Percentiles rank a stretch among this genome's conserved stretches.
phyloP scores from a whole-genome alignment of 805 yeast species.

The Naumovozyma baii region DNA sequence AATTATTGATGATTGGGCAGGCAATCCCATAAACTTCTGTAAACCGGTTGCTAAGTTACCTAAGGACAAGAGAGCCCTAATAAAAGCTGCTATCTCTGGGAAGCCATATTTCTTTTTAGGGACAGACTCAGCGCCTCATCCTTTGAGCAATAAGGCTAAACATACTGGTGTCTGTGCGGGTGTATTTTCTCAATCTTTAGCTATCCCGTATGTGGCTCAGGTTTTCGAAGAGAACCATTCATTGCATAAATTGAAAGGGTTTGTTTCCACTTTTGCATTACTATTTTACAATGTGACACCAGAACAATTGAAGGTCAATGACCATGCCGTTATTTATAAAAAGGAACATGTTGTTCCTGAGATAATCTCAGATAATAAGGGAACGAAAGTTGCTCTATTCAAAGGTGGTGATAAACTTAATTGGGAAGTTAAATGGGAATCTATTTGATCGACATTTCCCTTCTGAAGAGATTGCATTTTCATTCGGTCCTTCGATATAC shows the following conservation, averaged over 20 bases:
- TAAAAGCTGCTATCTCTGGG: constrained; percentile 85
- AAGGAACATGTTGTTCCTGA: constrained; percentile 52
- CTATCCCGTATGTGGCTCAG: constrained; percentile 75
- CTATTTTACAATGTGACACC: constrained; percentile 54
- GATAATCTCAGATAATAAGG: constrained; percentile 35
- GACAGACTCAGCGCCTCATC: constrained; percentile 97
- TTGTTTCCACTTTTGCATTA: constrained; percentile 69
- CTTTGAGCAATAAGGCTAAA: constrained; percentile 64
- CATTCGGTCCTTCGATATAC: no score
- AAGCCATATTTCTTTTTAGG: constrained; percentile 92
- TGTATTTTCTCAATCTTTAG: constrained; percentile 82
- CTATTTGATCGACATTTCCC: background rate
- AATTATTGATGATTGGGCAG: constrained; percentile 94
- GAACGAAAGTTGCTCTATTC: constrained; percentile 68
- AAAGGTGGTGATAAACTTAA: constrained; percentile 64
- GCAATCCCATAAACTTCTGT: constrained; percentile 89
- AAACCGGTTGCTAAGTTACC: constrained; percentile 97
- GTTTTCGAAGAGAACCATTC: constrained; percentile 61
- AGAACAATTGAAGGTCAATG: constrained; percentile 35
- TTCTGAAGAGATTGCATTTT: no score
- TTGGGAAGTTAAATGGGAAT: constrained; percentile 69
- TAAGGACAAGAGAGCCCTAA: constrained; percentile 66
- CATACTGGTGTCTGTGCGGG: constrained; percentile 94
- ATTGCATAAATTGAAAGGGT: constrained; percentile 56
- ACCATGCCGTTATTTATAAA: constrained; percentile 47